phyloP scores from a whole-genome alignment of 495 filamentous ascomycete genomes.

The Xanthoparmelia taractica region DNA sequence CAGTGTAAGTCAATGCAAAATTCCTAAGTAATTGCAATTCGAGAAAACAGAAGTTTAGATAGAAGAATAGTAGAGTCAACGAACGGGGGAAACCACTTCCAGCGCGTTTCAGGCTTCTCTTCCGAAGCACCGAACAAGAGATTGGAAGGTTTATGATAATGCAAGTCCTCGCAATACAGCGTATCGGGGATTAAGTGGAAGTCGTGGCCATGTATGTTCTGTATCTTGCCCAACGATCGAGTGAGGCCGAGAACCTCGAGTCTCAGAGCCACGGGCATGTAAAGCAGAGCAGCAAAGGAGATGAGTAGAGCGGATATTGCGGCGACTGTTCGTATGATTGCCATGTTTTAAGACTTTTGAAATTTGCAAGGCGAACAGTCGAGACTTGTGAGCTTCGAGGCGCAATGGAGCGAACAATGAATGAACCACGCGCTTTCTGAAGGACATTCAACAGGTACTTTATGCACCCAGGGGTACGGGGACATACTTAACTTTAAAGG shows the following conservation, averaged over 20 bases:
- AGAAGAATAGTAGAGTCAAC: background rate
- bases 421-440: too few species aligned
- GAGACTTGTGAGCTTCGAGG: background rate
- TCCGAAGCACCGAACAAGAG: slow-evolving; percentile 52
- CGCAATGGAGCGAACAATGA: background rate
- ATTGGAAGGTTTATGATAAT: slow-evolving; percentile 44
- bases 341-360: background rate
- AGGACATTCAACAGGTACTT: too few species aligned
- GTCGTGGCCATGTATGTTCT: slow-evolving; percentile 33
- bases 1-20: background rate
- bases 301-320: slow-evolving; percentile 23
- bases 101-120: slow-evolving; percentile 37
- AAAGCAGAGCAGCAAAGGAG: slow-evolving; percentile 33
- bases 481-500: too few species aligned
- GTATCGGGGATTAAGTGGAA: slow-evolving; percentile 45
- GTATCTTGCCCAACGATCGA: slow-evolving; percentile 25
- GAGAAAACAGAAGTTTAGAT: background rate
- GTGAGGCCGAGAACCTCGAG: slow-evolving; percentile 31
- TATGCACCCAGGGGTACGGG: too few species aligned
- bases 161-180: slow-evolving; percentile 51
- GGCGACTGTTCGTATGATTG: background rate
- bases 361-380: background rate
- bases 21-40: too few species aligned
- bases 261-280: slow-evolving; percentile 29
- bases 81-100: slow-evolving; percentile 49